Evolutionary conservation across 257 asterid species (phyloP).

Genomic region (Scutellaria baicalensis): DNA sequence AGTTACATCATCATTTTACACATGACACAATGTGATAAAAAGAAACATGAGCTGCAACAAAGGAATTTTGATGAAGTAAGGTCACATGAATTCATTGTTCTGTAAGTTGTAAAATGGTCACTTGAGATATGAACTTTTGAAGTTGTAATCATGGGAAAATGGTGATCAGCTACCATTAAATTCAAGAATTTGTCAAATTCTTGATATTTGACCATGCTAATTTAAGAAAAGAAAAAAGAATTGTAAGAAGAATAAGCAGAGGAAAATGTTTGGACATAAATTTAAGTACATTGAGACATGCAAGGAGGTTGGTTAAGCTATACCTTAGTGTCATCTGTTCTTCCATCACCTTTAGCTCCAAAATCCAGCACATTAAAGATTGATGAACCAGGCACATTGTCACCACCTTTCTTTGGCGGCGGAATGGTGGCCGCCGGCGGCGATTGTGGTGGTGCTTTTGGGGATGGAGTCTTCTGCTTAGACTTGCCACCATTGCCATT

Average conservation of each 20-base stretch:
- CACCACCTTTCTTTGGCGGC: constrained; percentile 28
- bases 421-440: constrained; percentile 17
- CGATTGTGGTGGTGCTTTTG: constrained; percentile 17
- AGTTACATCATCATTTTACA: background rate
- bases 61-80: background rate
- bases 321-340: constrained; percentile 87
- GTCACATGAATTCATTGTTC: background rate
- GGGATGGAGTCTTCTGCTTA: constrained; percentile 32
- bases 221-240: no score
- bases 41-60: background rate
- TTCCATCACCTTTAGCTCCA: constrained; percentile 90
- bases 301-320: background rate
- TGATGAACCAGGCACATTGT: constrained; percentile 19
- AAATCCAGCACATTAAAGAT: constrained; percentile 56
- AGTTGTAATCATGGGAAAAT: background rate
- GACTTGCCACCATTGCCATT: constrained; percentile 40
- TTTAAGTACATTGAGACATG: background rate
- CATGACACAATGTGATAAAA: background rate
- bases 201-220: background rate
- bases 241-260: background rate
- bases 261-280: background rate
- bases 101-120: background rate
- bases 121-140: constrained; percentile 4
- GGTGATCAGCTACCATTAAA: background rate
- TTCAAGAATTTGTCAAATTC: background rate